Evolutionary conservation across 2,329 filamentous ascomycete species (phyloP), one percentile per base, ranked within the genome.

Genomic region (Tolypocladium ovalisporum): DNA sequence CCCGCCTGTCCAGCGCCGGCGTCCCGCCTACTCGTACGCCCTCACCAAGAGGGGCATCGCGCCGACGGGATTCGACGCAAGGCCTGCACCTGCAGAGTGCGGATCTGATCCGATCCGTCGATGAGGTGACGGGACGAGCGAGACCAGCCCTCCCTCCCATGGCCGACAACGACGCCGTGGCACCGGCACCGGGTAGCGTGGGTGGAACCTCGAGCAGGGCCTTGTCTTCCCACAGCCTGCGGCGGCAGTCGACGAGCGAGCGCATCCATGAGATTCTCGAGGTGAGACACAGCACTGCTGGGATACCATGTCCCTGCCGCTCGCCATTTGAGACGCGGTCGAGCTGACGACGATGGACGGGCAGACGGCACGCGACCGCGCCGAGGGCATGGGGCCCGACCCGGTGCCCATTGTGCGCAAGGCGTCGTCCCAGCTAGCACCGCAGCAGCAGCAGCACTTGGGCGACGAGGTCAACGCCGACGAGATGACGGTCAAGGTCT

Each of bases 241-340:
- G 65, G 36, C 62, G 67, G 35, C 67, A 66, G 39, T 73, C 73
- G 32, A 71, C 67, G 10, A 71, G 68, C 59, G 73, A 73, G 57
- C 75, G 75, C 55, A 70, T 79, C 61, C 70, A 72, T 59, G 72
- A 73, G 58, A 78, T 79, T 56, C 70, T 79, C 57, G 72, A 79
- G 72, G 76, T 79, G 66, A 64, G 74, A 5, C 42, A 24, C 17
- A 34, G 22, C 22, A 27, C 35, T n/a, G n/a, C 12, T 15, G 24
- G 40, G 22, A 53, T 27, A 13, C 35, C 29, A 24, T 15, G 40
- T 44, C 47, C 27, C 37, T 9, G 19, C 39, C 5, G 34, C 15
- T 13, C 7, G 47, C 57, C 47, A 13, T 9, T 1, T 19, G 15
- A 32, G 27, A 29, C 44, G 7, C 27, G 44, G 44, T 8, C 12